phyloP scores from a whole-genome alignment of 805 yeast genomes.

The Candida multigemmis region DNA sequence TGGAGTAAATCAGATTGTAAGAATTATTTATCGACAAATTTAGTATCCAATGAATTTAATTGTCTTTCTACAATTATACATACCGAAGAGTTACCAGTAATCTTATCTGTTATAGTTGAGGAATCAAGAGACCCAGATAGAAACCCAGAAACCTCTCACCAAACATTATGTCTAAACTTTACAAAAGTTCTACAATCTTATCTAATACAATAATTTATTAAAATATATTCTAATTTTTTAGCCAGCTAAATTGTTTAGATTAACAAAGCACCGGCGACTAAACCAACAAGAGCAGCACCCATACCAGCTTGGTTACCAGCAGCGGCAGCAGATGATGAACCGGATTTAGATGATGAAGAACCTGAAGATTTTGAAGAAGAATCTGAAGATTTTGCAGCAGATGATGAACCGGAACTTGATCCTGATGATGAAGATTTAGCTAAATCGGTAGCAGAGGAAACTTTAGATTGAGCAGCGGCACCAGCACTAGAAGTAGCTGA shows the following conservation, averaged over 20 bases:
- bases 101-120: too few species aligned
- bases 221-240: too few species aligned
- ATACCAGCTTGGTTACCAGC: conserved; percentile 4
- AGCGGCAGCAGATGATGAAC: conserved; percentile 4
- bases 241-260: conserved; percentile 3
- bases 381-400: conserved; percentile 4
- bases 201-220: too few species aligned
- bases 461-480: conserved; percentile 3
- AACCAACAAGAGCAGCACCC: conserved; percentile 5
- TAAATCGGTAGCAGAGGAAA: conserved; percentile 1
- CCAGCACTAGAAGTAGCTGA: conserved; percentile 3
- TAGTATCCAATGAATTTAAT: too few species aligned
- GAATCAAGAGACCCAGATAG: too few species aligned
- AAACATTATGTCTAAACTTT: too few species aligned
- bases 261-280: conserved; percentile 8
- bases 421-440: conserved; percentile 2
- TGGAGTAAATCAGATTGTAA: too few species aligned
- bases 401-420: conserved; percentile 1
- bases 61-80: too few species aligned
- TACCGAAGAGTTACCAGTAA: too few species aligned
- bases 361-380: conserved; percentile 2
- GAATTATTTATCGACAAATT: too few species aligned
- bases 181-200: too few species aligned
- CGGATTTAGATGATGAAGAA: background rate
- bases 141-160: too few species aligned